Base-by-base conservation (phyloP, 257 asterid genomes). In the Schizonepeta tenuifolia region DNA sequence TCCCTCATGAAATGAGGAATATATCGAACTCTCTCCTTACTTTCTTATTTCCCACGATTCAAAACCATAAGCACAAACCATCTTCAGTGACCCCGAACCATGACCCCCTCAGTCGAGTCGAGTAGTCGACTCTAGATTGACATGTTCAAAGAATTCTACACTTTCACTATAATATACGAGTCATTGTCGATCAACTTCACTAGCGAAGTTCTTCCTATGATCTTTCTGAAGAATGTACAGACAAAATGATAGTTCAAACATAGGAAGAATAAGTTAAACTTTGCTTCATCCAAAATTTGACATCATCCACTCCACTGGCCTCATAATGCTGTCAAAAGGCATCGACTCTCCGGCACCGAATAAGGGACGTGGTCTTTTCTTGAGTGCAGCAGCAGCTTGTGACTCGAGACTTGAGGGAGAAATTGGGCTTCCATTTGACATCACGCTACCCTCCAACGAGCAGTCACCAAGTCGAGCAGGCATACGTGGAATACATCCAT, bases 251-350 rank as follows among this genome's bases (percentile, higher is more conserved):
- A 46, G 10, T 72, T 65, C 69, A 63, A 67, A 69, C 50, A 64
- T 49, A 41, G 41, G 38, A 71, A 63, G 8, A 56, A 33, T 35
- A 21, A 12, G 54, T 44, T 11, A 51, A 43, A 40, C 6, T 38
- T 38, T 58, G 43, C n/a, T 47, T 84, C 79, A 83, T 70, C 83
- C 81, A 35, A 83, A 84, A 72, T 85, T 89, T 11, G 90, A 62
- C 86, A 81, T 80, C 81, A 77, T 83, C 97, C 97, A 89, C 76
- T 88, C 93, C 73, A 82, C 89, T 20, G 89, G 84, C 63, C 86
- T 69, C 79, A 76, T 78, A 40, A 47, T 67, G 73, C 76, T 73
- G 63, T 82, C 91, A 8, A 82, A 65, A 62, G 83, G 88, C 72
- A 79, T 63, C 17, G 78, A 64, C 21, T 86, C 90, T 26, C 73